phyloP scores from a whole-genome alignment of 495 filamentous ascomycete species.

The Hypomontagnella monticulosa region DNA sequence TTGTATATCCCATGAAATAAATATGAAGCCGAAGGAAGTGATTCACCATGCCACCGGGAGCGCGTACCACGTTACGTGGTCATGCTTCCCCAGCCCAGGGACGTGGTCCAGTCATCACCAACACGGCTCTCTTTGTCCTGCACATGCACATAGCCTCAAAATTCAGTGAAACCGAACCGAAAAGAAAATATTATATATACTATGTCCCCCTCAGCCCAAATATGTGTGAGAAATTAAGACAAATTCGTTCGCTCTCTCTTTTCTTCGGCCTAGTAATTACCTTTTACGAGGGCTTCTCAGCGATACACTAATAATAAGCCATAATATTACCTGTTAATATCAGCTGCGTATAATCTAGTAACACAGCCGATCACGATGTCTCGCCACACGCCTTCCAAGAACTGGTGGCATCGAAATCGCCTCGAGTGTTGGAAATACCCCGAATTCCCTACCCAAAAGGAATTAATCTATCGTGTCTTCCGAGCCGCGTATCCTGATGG shows the following conservation, averaged over 20 bases:
- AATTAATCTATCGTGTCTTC: slow-evolving; percentile 35
- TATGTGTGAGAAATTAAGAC: not conserved
- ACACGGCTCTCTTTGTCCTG: slow-evolving; percentile 19
- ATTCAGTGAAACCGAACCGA: not conserved
- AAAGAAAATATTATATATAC: slow-evolving; percentile 20
- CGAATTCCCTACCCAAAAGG: slow-evolving; percentile 28
- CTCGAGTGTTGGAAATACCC: slow-evolving; percentile 20
- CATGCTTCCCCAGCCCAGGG: slow-evolving; percentile 11
- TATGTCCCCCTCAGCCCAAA: no score
- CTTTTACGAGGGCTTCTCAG: not conserved
- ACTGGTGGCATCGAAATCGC: slow-evolving; percentile 29
- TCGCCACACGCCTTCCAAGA: not conserved
- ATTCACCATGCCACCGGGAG: slow-evolving; percentile 18
- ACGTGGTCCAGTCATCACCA: slow-evolving; percentile 9
- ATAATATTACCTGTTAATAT: not conserved
- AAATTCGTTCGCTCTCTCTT: not conserved
- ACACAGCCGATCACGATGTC: slow-evolving; percentile 16
- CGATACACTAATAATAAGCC: not conserved
- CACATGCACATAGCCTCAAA: slow-evolving; percentile 15
- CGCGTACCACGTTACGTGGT: slow-evolving; percentile 18
- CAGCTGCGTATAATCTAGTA: not conserved
- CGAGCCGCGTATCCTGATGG: slow-evolving; percentile 35
- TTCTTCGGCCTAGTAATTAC: no score
- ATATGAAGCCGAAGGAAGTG: slow-evolving; percentile 9
- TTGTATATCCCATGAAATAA: not conserved